Evolutionary conservation across 805 yeast species (phyloP).

Genomic region (Metschnikowia chrysomelidarum): DNA sequence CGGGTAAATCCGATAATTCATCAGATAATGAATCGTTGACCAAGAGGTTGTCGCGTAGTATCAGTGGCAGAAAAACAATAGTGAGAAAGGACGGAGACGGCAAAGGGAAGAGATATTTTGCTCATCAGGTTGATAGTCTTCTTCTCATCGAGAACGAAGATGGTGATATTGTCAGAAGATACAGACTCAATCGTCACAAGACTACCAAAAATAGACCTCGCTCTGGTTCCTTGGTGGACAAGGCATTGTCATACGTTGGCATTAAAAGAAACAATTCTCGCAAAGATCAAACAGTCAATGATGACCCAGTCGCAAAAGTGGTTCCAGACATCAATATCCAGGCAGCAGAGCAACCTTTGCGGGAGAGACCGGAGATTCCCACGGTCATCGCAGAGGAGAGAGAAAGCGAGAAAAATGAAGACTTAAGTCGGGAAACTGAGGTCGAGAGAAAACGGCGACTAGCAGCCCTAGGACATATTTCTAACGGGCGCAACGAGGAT

Average conservation of each 20-base stretch:
- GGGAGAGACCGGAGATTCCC: conserved; percentile 10
- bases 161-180: conserved; percentile 87
- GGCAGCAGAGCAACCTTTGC: conserved; percentile 6
- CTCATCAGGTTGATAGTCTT: conserved; percentile 75
- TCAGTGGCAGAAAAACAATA: conserved; percentile 23
- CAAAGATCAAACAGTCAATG: not conserved
- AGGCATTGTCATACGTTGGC: conserved; percentile 57
- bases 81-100: conserved; percentile 38
- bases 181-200: conserved; percentile 60
- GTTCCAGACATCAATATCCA: conserved; percentile 6
- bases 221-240: conserved; percentile 40
- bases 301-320: not conserved
- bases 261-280: conserved; percentile 28
- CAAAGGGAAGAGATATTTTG: conserved; percentile 38
- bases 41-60: conserved; percentile 13
- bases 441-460: conserved; percentile 64
- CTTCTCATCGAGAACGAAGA: conserved; percentile 86
- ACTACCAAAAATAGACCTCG: conserved; percentile 26
- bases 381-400: conserved; percentile 12
- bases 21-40: conserved; percentile 16
- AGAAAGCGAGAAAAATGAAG: conserved; percentile 20
- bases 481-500: conserved; percentile 39
- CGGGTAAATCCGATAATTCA: conserved; percentile 13
- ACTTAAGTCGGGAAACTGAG: conserved; percentile 51
- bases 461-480: conserved; percentile 50